Evolutionary conservation across 2,329 filamentous ascomycete genomes (phyloP).

Genomic region (Corniculantispora saksenae): DNA sequence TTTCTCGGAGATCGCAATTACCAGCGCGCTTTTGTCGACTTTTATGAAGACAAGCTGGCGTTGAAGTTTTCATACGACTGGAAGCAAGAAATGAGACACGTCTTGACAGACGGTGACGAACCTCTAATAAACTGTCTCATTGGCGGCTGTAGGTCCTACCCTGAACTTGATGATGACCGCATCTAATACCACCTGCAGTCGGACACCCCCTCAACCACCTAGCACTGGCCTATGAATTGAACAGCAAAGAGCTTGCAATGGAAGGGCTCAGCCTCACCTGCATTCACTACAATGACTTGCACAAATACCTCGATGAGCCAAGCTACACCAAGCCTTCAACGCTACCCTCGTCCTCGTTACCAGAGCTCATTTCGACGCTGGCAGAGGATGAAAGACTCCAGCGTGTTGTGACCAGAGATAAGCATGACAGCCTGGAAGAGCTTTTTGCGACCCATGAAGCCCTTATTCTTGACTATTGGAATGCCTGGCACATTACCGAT

Average conservation of each 20-base stretch:
- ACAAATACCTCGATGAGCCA: constrained; percentile 70
- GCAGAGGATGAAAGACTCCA: constrained; percentile 70
- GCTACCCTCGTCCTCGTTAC: constrained; percentile 61
- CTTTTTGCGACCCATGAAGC: constrained; percentile 71
- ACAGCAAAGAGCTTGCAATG: constrained; percentile 81
- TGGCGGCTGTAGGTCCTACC: constrained; percentile 64
- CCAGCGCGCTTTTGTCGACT: constrained; percentile 89
- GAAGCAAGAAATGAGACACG: constrained; percentile 74
- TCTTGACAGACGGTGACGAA: constrained; percentile 70
- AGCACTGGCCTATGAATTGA: constrained; percentile 88
- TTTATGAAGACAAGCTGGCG: constrained; percentile 90
- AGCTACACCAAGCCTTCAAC: constrained; percentile 67
- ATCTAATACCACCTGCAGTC: constrained; percentile 50
- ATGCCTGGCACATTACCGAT: constrained; percentile 74
- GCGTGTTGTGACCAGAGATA: constrained; percentile 59
- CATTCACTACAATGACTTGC: constrained; percentile 58
- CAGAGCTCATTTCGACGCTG: constrained; percentile 72
- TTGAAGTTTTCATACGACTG: constrained; percentile 76
- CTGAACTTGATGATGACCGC: neutral
- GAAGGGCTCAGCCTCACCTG: constrained; percentile 76
- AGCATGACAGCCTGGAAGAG: constrained; percentile 62
- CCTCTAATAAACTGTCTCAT: constrained; percentile 82
- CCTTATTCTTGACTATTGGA: constrained; percentile 84
- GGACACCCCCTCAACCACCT: constrained; percentile 93
- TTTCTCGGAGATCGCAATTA: constrained; percentile 78